Percentiles rank a stretch among this genome's conserved stretches.
These are phyloP conservation scores for Mycena crocata DNA, from an alignment of 768 basidiomycete genomes.

Conservation along the genomic window DNA sequence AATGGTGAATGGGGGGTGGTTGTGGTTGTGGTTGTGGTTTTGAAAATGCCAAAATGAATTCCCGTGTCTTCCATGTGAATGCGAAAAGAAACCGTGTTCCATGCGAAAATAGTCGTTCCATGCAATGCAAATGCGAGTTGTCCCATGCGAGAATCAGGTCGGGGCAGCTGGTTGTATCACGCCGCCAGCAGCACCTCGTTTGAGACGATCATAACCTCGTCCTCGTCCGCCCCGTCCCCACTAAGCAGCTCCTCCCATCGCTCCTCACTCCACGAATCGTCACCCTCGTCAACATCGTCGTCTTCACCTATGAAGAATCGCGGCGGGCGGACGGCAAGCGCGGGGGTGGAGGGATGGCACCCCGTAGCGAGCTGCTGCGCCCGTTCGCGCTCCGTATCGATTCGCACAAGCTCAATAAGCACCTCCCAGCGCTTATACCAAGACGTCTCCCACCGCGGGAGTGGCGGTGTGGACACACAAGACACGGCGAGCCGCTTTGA, in stretches of 20 bases:
- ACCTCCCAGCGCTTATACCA: constrained; percentile 70
- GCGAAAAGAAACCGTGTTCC: too few relatives aligned
- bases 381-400: constrained; percentile 38
- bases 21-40: too few relatives aligned
- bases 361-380: neutral
- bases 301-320: constrained; percentile 33
- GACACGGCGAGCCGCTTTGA: constrained; percentile 5
- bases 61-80: too few relatives aligned
- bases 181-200: too few relatives aligned
- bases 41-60: too few relatives aligned
- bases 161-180: too few relatives aligned
- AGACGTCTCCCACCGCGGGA: constrained; percentile 54
- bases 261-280: constrained; percentile 29
- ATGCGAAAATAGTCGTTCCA: too few relatives aligned
- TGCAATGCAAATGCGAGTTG: too few relatives aligned
- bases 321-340: constrained; percentile 13
- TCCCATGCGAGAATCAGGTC: too few relatives aligned
- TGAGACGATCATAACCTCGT: constrained; percentile 24
- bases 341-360: neutral
- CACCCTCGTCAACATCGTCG: constrained; percentile 20
- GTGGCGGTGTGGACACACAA: constrained; percentile 19
- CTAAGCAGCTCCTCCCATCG: constrained; percentile 26
- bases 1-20: too few relatives aligned
- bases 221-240: neutral
- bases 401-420: constrained; percentile 55